Evolutionary conservation across 108 stramenopile genomes (phyloP).

Genomic region (Skeletonema potamos): DNA sequence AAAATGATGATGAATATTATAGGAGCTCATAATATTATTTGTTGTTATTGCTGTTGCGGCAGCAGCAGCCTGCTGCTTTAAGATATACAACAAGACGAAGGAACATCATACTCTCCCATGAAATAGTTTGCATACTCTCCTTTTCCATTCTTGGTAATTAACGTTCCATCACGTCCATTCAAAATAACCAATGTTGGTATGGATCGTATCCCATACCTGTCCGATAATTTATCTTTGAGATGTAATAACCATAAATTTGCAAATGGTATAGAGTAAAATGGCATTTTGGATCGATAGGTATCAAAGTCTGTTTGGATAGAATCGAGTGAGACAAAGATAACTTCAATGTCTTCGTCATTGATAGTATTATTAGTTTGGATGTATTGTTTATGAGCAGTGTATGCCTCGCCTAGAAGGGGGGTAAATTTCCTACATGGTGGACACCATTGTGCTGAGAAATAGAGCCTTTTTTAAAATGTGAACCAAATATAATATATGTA

Average conservation of each 20-base stretch:
- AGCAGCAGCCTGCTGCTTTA: too few species aligned
- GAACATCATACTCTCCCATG: constrained; percentile 26
- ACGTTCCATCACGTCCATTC: constrained; percentile 59
- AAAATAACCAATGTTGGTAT: constrained; percentile 83
- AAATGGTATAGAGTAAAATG: constrained; percentile 87
- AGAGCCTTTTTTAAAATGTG: constrained; percentile 46
- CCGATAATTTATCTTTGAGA: constrained; percentile 36
- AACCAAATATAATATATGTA: not conserved
- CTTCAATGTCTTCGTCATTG: constrained; percentile 55
- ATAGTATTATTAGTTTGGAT: not conserved
- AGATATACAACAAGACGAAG: not conserved
- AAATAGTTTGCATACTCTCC: constrained; percentile 33
- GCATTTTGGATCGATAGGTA: constrained; percentile 70
- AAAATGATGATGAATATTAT: not conserved
- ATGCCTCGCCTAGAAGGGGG: constrained; percentile 80
- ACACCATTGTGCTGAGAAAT: constrained; percentile 88
- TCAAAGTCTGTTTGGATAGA: constrained; percentile 70
- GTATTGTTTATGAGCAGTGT: constrained; percentile 51
- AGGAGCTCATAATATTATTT: not conserved
- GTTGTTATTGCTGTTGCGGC: not conserved
- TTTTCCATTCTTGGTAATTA: constrained; percentile 33
- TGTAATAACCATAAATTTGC: constrained; percentile 42
- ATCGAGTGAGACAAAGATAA: constrained; percentile 88
- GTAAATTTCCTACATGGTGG: constrained; percentile 90
- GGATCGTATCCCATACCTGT: constrained; percentile 50